A percentile compares a stretch with the other conserved stretches of the same genome.
These are phyloP conservation scores for Curvularia spicifera DNA, from an alignment of 2,329 filamentous ascomycete genomes.

Conservation along the genomic window DNA sequence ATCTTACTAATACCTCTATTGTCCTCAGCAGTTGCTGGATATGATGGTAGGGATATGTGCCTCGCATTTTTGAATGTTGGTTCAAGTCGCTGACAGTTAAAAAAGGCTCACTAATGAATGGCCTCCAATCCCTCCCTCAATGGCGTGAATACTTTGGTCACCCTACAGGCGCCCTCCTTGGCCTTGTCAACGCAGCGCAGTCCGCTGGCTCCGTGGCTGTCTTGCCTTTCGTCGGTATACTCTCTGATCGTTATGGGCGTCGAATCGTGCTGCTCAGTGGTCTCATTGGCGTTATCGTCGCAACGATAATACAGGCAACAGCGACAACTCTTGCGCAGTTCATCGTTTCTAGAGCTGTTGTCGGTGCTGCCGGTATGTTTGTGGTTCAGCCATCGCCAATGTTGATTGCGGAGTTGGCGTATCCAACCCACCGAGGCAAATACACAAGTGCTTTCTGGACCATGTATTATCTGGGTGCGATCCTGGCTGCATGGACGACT, in stretches of 20 bases:
- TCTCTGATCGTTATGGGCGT: conserved; percentile 20
- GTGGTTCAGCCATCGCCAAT: conserved; percentile 58
- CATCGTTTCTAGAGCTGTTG: conserved; percentile 52
- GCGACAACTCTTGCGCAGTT: conserved; percentile 53
- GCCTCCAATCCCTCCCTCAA: conserved; percentile 46
- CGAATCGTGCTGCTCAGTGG: conserved; percentile 13
- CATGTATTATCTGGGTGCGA: conserved; percentile 40
- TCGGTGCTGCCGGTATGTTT: conserved; percentile 58
- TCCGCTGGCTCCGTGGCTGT: conserved; percentile 18
- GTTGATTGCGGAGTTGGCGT: conserved; percentile 63
- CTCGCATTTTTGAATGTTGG: conserved; percentile 25
- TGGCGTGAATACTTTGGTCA: conserved; percentile 23
- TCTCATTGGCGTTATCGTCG: conserved; percentile 1
- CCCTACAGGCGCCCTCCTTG: conserved; percentile 22
- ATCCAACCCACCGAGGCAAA: conserved; percentile 64
- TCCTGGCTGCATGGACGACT: conserved; percentile 29
- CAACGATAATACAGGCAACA: conserved; percentile 5
- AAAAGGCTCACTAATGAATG: conserved; percentile 36
- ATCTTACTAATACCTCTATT: conserved; percentile 54
- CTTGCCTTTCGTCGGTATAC: conserved; percentile 16
- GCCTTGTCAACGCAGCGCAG: conserved; percentile 21
- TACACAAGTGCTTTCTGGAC: conserved; percentile 62
- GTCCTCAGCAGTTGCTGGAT: conserved; percentile 52
- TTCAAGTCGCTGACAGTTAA: not conserved
- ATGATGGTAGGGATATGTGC: not conserved